Base-by-base conservation (phyloP, 78 protist species). In the Andalucia godoyi region DNA sequence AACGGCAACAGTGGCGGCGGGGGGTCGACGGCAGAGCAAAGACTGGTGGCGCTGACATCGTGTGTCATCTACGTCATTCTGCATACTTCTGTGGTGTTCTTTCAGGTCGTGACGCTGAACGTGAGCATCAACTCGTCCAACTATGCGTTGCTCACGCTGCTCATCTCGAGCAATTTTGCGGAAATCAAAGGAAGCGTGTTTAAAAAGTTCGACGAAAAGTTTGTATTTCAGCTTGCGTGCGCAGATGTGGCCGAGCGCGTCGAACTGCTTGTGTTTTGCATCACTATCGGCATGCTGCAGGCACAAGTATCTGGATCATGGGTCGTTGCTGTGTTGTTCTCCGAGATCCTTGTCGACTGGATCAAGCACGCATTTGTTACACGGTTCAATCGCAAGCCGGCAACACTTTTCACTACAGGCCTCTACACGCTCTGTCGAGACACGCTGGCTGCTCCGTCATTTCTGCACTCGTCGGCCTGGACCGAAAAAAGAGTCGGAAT, bases 141-240 rank as follows among this genome's bases (percentile, higher is more conserved):
- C 73, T 65, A 71, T 39, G 54, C 90, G 27, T 54, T 87, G 38
- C 30, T 87, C 34, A 83, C 96, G n/a, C 63, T 90, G 21, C 69
- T 90, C 57, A 45, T 85, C 51, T 77, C 90, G 15, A 90, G 77
- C 75, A 82, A 90, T 47, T 85, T 85, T 36, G 66, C 75, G 18
- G 95, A 89, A 51, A 57, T 89, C 39, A 89, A 89, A 64, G 65
- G 81, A n/a, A 63, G 65, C 37, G 95, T 89, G n/a, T 89, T 85
- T 53, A 89, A 85, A 70, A 45, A 50, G 47, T 80, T 70, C 43
- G 81, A 59, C 36, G 43, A 30, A 6, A 76, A 76, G 39, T 71
- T 71, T 42, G 53, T 85, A 25, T 80, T 79, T 42, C 86, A 82
- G 50, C 27, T 85, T 8, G 32, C 84, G 23, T 80, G 88, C 38